Percentiles rank a stretch among this genome's conserved stretches.
Conservation (phyloP, 2,329 filamentous ascomycete species). For the Fusarium sp. region DNA sequence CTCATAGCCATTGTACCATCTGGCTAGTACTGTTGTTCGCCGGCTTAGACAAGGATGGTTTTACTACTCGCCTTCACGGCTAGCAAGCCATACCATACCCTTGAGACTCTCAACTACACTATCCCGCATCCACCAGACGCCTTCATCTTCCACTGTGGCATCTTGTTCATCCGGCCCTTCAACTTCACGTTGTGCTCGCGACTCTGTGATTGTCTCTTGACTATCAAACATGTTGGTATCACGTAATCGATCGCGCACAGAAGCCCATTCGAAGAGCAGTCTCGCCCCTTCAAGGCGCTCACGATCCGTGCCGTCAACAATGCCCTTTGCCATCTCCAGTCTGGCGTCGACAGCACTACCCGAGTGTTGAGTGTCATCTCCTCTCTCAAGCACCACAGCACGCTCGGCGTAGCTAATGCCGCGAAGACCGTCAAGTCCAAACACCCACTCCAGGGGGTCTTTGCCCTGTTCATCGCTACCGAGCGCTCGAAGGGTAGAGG, state of each 20-base stretch:
- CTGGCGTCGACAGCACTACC: conserved; percentile 75
- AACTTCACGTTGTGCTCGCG: conserved; percentile 29
- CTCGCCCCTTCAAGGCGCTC: conserved; percentile 62
- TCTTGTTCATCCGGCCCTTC: conserved; percentile 41
- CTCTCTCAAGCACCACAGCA: conserved; percentile 68
- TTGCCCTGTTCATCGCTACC: conserved; percentile 58
- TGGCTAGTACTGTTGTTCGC: not conserved
- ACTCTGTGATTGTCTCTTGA: conserved; percentile 51
- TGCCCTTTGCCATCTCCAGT: conserved; percentile 71
- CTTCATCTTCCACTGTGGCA: conserved; percentile 47
- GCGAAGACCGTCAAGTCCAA: conserved; percentile 69
- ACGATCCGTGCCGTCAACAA: conserved; percentile 56
- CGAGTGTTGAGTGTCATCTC: conserved; percentile 61
- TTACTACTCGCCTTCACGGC: conserved; percentile 53
- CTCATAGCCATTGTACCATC: not conserved
- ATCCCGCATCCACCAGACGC: conserved; percentile 67
- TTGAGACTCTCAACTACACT: conserved; percentile 68
- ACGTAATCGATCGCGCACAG: conserved; percentile 57
- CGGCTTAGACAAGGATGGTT: not conserved
- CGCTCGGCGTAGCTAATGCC: conserved; percentile 75
- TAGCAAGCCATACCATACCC: conserved; percentile 66
- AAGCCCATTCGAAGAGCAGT: conserved; percentile 69
- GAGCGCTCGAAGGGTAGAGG: conserved; percentile 79
- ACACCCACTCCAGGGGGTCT: conserved; percentile 79
- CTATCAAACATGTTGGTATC: conserved; percentile 50